Evolutionary conservation across 768 basidiomycete species (phyloP).

Genomic region (Tricholoma matsutake): DNA sequence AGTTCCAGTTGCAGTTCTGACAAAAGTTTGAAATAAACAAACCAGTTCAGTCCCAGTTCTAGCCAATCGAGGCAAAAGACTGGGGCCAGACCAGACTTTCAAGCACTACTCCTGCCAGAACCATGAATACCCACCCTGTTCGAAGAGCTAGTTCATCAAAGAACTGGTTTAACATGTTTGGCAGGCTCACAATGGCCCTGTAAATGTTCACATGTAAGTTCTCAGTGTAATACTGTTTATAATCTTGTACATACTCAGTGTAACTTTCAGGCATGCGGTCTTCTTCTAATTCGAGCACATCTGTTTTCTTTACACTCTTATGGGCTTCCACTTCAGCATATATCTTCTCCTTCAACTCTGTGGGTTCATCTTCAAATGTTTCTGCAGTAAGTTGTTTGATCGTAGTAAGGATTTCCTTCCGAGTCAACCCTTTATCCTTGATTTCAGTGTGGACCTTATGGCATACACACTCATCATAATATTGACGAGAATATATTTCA

Average conservation of each 20-base stretch:
- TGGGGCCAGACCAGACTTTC: too few species aligned
- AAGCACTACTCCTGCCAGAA: constrained; percentile 1
- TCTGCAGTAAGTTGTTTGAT: neutral
- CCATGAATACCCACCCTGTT: neutral
- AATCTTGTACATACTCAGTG: neutral
- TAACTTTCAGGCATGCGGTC: neutral
- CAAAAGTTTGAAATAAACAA: too few species aligned
- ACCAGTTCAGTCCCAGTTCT: too few species aligned
- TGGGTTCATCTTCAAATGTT: neutral
- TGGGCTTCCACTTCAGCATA: neutral
- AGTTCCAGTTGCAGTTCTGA: too few species aligned
- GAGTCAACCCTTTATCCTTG: neutral
- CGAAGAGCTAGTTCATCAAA: neutral
- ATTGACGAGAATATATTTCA: constrained; percentile 1
- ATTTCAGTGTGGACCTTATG: neutral
- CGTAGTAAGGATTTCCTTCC: neutral
- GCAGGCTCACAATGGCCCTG: neutral
- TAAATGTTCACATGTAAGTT: neutral
- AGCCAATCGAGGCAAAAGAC: too few species aligned
- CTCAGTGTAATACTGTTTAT: neutral
- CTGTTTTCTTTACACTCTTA: neutral
- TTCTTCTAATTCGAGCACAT: neutral
- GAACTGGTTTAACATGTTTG: neutral
- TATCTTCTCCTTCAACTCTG: neutral
- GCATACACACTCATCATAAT: neutral